Evolutionary conservation across 2,329 filamentous ascomycete species (phyloP).

Genomic region (Chrysoporthe cubensis): DNA sequence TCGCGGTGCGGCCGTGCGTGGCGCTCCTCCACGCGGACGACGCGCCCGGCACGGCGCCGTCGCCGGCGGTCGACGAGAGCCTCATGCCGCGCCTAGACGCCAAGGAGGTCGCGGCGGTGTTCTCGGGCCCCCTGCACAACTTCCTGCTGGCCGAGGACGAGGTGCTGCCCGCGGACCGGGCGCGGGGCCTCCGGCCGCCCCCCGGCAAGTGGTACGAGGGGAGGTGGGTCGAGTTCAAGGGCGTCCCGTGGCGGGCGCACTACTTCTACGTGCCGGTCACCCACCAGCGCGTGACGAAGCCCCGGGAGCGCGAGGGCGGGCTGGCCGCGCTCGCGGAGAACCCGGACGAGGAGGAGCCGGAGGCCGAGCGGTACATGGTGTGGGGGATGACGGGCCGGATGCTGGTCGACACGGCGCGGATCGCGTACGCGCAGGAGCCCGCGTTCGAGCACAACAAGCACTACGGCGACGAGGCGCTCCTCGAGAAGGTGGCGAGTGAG

Average conservation of each 20-base stretch:
- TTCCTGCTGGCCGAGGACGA: slow-evolving; percentile 71
- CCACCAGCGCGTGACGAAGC: slow-evolving; percentile 69
- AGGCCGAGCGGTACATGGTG: slow-evolving; percentile 71
- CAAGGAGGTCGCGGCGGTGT: slow-evolving; percentile 90
- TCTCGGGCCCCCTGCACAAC: slow-evolving; percentile 85
- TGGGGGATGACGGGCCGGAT: slow-evolving; percentile 96
- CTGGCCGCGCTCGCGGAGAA: slow-evolving; percentile 49
- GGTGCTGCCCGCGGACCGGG: slow-evolving; percentile 41
- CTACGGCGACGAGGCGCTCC: slow-evolving; percentile 58
- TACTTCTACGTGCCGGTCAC: slow-evolving; percentile 88
- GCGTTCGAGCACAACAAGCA: slow-evolving; percentile 73
- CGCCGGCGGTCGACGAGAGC: slow-evolving; percentile 64
- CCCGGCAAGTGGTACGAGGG: slow-evolving; percentile 82
- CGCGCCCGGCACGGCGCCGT: slow-evolving; percentile 27
- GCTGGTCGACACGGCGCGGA: slow-evolving; percentile 81
- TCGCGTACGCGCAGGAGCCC: slow-evolving; percentile 82
- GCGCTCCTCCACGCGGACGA: slow-evolving; percentile 73
- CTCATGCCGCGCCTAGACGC: slow-evolving; percentile 84
- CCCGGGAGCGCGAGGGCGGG: slow-evolving; percentile 44
- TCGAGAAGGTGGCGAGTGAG: slow-evolving; percentile 49
- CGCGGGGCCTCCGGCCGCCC: slow-evolving; percentile 43
- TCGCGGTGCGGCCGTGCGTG: slow-evolving; percentile 76
- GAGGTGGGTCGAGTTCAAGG: slow-evolving; percentile 78
- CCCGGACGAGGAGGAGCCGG: slow-evolving; percentile 52
- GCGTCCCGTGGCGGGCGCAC: slow-evolving; percentile 80